Evolutionary conservation across 441 rosid species (phyloP), one percentile per base, ranked within the genome.

Genomic region (Theobroma grandiflorum): DNA sequence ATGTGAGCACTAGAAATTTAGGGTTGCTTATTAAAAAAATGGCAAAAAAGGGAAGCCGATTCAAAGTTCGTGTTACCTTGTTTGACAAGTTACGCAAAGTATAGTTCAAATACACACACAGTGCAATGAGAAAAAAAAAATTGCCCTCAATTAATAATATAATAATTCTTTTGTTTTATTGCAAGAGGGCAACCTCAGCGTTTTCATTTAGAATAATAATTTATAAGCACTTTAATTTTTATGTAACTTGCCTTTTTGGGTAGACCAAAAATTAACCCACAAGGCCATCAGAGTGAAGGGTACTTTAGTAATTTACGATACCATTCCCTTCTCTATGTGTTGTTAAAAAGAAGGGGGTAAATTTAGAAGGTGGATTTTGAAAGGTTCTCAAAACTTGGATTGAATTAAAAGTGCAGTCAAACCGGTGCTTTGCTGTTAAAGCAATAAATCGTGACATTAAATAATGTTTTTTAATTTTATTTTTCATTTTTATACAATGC

Each of bases 351-450:
- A 26, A 12, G 26, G 45, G 50, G 72, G 59, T 50, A 4, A 66
- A 57, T 5, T 57, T 37, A 55, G 57, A 59, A 31, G 76, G 43
- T 8, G 1, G 66, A 52, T 47, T 67, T 55, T 55, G 33, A 9
- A 78, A 75, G 33, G 33, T 63, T 49, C 68, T 33, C 47, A 70
- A 75, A 72, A 52, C 61, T 14, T 50, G 53, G 22, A 66, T 40
- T 72, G 55, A 43, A 68, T 73, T 49, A 59, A 78, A 78, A 83
- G 45, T 50, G 8, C 83, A 77, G 85, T 83, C 88, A 86, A 84
- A 79, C 77, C 49, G 77, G 16, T 78, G 86, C 79, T 78, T 61
- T 81, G 82, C 81, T 79, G 85, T 84, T 75, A 82, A 84, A 78
- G 84, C 84, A 26, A 78, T 11, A 78, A 82, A 43, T 70, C 81